Base-by-base conservation (phyloP, 352 stramenopile genomes). In the Phytophthora cajani region DNA sequence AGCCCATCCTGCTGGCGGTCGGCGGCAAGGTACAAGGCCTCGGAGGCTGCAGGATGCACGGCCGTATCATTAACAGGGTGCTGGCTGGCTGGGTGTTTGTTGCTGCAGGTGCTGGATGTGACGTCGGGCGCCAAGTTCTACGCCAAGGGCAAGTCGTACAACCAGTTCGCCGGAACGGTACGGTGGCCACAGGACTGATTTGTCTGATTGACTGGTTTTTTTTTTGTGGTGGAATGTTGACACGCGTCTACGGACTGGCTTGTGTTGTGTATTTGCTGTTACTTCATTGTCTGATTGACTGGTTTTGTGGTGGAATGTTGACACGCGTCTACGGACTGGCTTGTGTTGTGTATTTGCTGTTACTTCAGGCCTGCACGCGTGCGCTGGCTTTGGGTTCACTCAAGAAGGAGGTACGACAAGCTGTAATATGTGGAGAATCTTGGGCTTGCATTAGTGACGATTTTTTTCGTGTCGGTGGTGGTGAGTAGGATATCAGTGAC, bases 121-220 rank as follows among this genome's bases (percentile, higher is more conserved):
- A 89, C 82, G 25, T 75, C 58, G 11, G 87, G 87, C 16, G 77
- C 71, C 58, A 92, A 90, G 69, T 95, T 95, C 63, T 95, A 95
- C 70, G 82, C 58, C 27, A 83, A 84, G 21, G 85, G 85, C 63
- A 87, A 88, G 65, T 81, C 75, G 42, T 95, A 95, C 78, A 70
- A 84, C 62, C 76, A 88, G 69, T 95, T 95, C 56, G 84, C 87
- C 25, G 84, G 85, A 78, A 90, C 69, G 69, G 80, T 89, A 78
- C 40, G 67, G 57, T 52, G 33, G 23, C 16, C 27, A 52, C 32
- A 4, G 9, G 30, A 66, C 16, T 57, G 27, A 67, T 60, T 46
- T 57, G n/a, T 21, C 17, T 5, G 33, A 27, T 56, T 57, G 27
- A 30, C 40, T 57, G 38, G 14, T 51, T 16, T 57, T 58, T n/a